phyloP scores from a whole-genome alignment of 805 yeast genomes.

The Pichia insulana region DNA sequence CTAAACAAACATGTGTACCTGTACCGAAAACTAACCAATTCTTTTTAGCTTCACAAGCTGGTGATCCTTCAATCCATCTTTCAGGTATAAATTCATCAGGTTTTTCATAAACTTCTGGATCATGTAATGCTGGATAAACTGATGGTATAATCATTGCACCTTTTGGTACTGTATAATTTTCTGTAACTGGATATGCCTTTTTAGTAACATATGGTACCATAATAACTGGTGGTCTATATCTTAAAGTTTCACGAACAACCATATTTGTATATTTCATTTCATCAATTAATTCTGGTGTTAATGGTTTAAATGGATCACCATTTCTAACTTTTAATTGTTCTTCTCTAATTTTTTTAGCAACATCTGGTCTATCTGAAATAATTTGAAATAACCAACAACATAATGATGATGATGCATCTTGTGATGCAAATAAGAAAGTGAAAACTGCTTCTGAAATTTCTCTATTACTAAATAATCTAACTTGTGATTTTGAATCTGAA shows the following conservation, averaged over 20 bases:
- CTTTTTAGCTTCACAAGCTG: constrained; percentile 67
- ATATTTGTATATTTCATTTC: constrained; percentile 79
- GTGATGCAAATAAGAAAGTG: constrained; percentile 95
- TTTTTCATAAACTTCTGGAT: constrained; percentile 90
- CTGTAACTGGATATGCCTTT: constrained; percentile 74
- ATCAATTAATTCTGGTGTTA: constrained; percentile 69
- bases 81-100: constrained; percentile 95
- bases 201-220: constrained; percentile 98
- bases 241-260: constrained; percentile 87
- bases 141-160: constrained; percentile 97
- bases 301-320: constrained; percentile 56
- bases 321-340: constrained; percentile 82
- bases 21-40: constrained; percentile 97
- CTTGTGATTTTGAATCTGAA: constrained; percentile 40
- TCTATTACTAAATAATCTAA: constrained; percentile 78
- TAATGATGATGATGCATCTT: constrained; percentile 94
- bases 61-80: constrained; percentile 80
- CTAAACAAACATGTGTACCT: constrained; percentile 94
- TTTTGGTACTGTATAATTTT: constrained; percentile 85
- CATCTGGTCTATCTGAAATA: constrained; percentile 92
- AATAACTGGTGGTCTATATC: constrained; percentile 94
- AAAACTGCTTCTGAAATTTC: constrained; percentile 95
- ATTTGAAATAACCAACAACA: constrained; percentile 98
- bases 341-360: constrained; percentile 75
- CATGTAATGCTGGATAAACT: constrained; percentile 90